Conservation (phyloP, 108 stramenopile genomes). For the Nitzschia sp. region DNA sequence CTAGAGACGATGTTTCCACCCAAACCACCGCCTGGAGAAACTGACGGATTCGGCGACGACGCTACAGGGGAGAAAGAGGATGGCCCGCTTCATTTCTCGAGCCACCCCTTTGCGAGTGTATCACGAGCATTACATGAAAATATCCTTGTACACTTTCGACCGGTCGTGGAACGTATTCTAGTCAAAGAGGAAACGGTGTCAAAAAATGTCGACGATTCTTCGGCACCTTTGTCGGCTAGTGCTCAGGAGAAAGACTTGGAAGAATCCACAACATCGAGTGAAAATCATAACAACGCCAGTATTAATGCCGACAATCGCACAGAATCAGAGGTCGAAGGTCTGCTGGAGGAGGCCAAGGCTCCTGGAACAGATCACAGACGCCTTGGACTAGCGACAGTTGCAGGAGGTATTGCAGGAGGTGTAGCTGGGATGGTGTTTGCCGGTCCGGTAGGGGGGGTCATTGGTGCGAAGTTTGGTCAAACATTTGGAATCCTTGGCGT, state of each 20-base stretch:
- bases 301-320: background rate
- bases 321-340: conserved; percentile 1
- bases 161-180: background rate
- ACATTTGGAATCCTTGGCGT: conserved; percentile 19
- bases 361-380: conserved; percentile 10
- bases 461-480: conserved; percentile 32
- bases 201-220: background rate
- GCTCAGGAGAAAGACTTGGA: background rate
- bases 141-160: conserved; percentile 33
- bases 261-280: background rate
- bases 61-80: background rate
- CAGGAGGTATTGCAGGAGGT: conserved; percentile 60
- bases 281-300: background rate
- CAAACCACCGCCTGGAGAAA: conserved; percentile 2
- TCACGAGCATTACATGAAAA: conserved; percentile 55
- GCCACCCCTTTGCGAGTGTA: conserved; percentile 45
- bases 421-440: conserved; percentile 59
- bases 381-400: conserved; percentile 49
- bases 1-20: conserved; percentile 5
- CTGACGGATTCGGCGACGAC: conserved; percentile 2
- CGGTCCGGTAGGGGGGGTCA: conserved; percentile 51
- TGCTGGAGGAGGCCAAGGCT: conserved; percentile 7
- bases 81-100: conserved; percentile 34
- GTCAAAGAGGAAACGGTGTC: background rate
- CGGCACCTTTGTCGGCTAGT: background rate